Evolutionary conservation across 2,329 filamentous ascomycete genomes (phyloP), one percentile per base, ranked within the genome.

Genomic region (Setomelanomma holmii): DNA sequence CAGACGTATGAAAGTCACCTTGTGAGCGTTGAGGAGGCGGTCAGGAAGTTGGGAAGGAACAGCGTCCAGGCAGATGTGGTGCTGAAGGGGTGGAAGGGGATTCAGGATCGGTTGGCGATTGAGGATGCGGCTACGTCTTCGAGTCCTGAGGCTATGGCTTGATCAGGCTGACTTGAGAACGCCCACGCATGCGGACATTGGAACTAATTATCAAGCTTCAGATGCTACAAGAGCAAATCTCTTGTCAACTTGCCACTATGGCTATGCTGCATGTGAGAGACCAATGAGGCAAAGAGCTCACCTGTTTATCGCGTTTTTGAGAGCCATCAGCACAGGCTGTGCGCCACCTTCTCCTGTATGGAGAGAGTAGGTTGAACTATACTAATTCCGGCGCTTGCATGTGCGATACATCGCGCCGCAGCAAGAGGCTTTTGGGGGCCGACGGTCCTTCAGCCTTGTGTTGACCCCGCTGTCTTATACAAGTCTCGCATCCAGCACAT

Each of bases 51-150:
- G 40, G 70, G 70, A 2, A 73, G 69, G 24, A 69, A 68, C 4
- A 71, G 61, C 8, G 68, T 80, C 5, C 73, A 74, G 75, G 76
- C 71, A 24, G 77, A 82, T 68, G 79, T 82, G 12, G 75, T 82
- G 16, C 46, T 63, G 40, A 76, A 62, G 40, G 80, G 76, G 1
- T 80, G 78, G 79, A 73, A 76, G 47, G 75, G 63, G 1, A 76
- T 82, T 35, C 60, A 72, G 36, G 63, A 72, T 40, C 63, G 77
- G 36, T 64, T 68, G 27, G 58, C 56, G 4, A 56, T 68, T 56
- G 64, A 74, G 54, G 58, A 60, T 33, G 49, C 41, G 22, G 56
- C 56, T 0, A 60, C 60, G 8, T 53, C 58, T 2, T 52, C 64
- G 30, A 69, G 65, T 53, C 61, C 66, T 0, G 63, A 65, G 44